Percentiles rank a stretch among this genome's conserved stretches.
These are phyloP conservation scores for Cadophora malorum DNA, from an alignment of 2,329 filamentous ascomycete genomes.

Conservation along the genomic window DNA sequence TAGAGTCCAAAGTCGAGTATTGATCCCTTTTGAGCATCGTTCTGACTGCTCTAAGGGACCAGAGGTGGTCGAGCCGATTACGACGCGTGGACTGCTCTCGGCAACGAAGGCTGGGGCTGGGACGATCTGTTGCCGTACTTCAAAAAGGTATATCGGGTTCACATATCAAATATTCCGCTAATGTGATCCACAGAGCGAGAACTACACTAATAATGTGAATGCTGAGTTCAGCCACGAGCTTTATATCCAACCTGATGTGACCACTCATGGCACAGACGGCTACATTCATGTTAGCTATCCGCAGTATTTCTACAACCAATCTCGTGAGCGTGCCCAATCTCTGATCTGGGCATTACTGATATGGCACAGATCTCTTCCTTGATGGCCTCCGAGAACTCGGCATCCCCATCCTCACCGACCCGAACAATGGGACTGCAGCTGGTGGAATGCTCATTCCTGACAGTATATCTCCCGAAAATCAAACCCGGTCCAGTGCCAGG, in stretches of 20 bases:
- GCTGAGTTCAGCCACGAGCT: conserved; percentile 44
- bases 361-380: neutral
- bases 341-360: neutral
- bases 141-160: conserved; percentile 14
- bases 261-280: conserved; percentile 47
- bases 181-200: conserved; percentile 22
- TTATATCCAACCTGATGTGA: conserved; percentile 45
- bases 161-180: neutral
- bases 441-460: conserved; percentile 19
- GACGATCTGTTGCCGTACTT: conserved; percentile 41
- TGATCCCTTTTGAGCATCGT: conserved; percentile 34
- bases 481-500: conserved; percentile 43
- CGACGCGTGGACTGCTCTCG: conserved; percentile 52
- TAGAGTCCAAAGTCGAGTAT: neutral
- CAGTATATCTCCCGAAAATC: conserved; percentile 20
- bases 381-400: conserved; percentile 30
- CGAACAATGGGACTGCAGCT: conserved; percentile 13
- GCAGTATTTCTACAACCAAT: conserved; percentile 48
- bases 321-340: conserved; percentile 32
- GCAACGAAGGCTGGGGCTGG: conserved; percentile 53
- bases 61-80: conserved; percentile 50
- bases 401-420: conserved; percentile 15
- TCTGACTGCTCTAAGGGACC: conserved; percentile 31
- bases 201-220: conserved; percentile 47
- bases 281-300: conserved; percentile 51